phyloP scores from a whole-genome alignment of 257 asterid genomes.

The Solanum habrochaites region DNA sequence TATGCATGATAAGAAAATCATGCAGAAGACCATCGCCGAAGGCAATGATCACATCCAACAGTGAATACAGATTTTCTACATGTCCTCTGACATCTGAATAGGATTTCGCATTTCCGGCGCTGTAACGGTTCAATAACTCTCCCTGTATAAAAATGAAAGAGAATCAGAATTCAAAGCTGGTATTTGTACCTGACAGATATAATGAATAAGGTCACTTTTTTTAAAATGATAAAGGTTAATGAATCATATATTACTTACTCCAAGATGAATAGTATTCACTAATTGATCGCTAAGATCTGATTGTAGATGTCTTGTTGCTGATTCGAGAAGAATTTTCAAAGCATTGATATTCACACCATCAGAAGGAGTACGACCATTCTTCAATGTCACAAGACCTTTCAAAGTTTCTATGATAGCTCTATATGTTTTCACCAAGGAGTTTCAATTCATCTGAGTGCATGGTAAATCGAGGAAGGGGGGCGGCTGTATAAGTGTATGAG shows the following conservation, averaged over 20 bases:
- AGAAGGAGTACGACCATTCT: conserved; percentile 20
- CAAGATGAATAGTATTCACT: conserved; percentile 28
- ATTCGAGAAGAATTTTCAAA: conserved; percentile 53
- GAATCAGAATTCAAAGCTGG: not conserved
- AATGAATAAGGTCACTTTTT: not conserved
- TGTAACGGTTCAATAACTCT: conserved; percentile 39
- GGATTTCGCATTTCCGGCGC: conserved; percentile 8
- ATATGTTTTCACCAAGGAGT: conserved; percentile 30
- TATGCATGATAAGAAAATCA: conserved; percentile 53
- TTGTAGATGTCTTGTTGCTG: conserved; percentile 38
- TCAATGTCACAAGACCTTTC: conserved; percentile 20
- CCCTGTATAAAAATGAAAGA: conserved; percentile 34
- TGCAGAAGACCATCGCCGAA: conserved; percentile 58
- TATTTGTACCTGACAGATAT: not conserved
- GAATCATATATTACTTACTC: conserved; percentile 36
- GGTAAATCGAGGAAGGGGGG: too few species aligned
- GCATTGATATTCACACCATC: conserved; percentile 37
- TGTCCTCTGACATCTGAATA: conserved; percentile 24
- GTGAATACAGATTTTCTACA: conserved; percentile 30
- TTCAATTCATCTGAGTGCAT: conserved; percentile 23
- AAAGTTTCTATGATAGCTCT: conserved; percentile 25
- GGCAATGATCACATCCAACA: conserved; percentile 41
- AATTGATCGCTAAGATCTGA: conserved; percentile 46
- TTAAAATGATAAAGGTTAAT: not conserved
- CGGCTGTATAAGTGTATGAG: not conserved